Evolutionary conservation across 208 protist genomes (phyloP).

Genomic region (Phytomonas francai): DNA sequence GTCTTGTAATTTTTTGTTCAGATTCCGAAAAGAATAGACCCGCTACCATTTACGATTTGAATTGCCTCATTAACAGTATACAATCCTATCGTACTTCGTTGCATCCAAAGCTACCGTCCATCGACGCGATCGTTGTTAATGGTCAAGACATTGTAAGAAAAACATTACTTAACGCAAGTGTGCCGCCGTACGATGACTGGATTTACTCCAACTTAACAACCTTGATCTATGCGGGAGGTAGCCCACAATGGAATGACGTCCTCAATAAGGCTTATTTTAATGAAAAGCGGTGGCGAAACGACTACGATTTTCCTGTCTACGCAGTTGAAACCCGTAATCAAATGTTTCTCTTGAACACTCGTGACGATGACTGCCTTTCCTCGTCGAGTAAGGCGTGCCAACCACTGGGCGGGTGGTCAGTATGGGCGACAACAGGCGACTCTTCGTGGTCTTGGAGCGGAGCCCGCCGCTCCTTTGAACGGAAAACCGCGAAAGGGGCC

Average conservation of each 20-base stretch:
- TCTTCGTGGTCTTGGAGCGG: neutral
- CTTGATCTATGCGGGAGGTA: neutral
- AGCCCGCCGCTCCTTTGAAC: neutral
- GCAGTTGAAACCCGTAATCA: constrained; percentile 2
- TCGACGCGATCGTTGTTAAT: neutral
- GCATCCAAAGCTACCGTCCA: neutral
- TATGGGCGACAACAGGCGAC: neutral
- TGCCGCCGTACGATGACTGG: neutral
- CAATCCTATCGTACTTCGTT: neutral
- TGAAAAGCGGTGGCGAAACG: neutral
- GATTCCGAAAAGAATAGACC: neutral
- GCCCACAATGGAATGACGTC: neutral
- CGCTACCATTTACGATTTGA: neutral
- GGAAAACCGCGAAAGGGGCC: neutral
- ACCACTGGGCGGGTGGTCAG: neutral
- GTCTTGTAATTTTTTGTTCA: neutral
- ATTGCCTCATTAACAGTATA: neutral
- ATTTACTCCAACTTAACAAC: neutral
- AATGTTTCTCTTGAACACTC: neutral
- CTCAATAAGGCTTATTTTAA: neutral
- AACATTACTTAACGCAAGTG: neutral
- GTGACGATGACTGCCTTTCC: neutral
- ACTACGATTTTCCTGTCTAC: neutral
- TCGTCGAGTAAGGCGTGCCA: neutral
- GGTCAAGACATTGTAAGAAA: neutral